phyloP scores from a whole-genome alignment of 345 rosid genomes.

The Laguncularia racemosa region DNA sequence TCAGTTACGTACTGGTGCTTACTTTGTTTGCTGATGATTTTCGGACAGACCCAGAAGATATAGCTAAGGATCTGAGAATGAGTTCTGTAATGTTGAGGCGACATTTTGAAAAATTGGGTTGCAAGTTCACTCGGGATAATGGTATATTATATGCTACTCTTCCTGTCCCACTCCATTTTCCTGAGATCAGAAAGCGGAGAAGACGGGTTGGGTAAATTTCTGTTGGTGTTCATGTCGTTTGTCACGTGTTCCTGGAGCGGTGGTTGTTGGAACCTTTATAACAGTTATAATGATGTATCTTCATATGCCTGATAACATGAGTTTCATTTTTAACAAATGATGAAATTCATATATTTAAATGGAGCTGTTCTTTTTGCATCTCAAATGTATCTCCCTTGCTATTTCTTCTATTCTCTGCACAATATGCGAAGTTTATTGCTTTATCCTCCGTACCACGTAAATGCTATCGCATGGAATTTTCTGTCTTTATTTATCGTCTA shows the following conservation, averaged over 20 bases:
- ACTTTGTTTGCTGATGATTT: slow-evolving; percentile 63
- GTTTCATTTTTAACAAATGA: no score
- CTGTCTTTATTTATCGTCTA: no score
- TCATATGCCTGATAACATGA: no score
- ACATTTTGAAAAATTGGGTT: slow-evolving; percentile 64
- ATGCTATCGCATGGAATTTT: no score
- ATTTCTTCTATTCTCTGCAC: no score
- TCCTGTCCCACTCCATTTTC: slow-evolving; percentile 65
- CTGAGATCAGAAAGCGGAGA: slow-evolving; percentile 27
- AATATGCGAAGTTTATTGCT: no score
- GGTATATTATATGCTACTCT: slow-evolving; percentile 26
- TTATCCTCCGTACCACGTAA: no score
- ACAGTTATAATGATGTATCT: no score
- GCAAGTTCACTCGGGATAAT: slow-evolving; percentile 43
- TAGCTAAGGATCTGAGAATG: slow-evolving; percentile 66
- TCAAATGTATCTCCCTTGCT: no score
- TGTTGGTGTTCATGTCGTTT: neutral
- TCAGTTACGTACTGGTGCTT: slow-evolving; percentile 77
- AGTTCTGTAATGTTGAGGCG: slow-evolving; percentile 29
- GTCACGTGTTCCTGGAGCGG: neutral
- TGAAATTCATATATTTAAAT: no score
- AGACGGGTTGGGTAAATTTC: slow-evolving; percentile 12
- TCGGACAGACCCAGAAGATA: slow-evolving; percentile 51
- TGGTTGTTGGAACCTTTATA: no score
- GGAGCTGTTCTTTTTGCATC: no score